phyloP scores from a whole-genome alignment of 169 alveolate genomes.

The Plasmodium blacklocki region DNA sequence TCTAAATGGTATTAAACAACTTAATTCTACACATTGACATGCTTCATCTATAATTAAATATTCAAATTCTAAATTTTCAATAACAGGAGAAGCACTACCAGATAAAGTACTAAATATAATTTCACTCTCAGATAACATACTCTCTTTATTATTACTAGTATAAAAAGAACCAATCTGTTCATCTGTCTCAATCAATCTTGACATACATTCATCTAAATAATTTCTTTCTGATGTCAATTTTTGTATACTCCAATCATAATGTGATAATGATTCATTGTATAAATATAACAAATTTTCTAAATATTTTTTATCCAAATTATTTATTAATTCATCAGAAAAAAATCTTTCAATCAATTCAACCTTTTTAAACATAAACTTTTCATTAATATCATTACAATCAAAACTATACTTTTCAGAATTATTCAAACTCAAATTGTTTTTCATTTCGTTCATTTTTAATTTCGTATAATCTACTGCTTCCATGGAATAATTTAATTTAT shows the following conservation, averaged over 20 bases:
- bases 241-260: slow-evolving; percentile 73
- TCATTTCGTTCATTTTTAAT: slow-evolving; percentile 44
- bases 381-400: slow-evolving; percentile 31
- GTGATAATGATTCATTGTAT: slow-evolving; percentile 66
- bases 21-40: slow-evolving; percentile 93
- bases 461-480: slow-evolving; percentile 51
- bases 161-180: slow-evolving; percentile 66
- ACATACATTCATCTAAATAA: slow-evolving; percentile 35
- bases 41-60: slow-evolving; percentile 99
- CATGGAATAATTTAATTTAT: slow-evolving; percentile 6
- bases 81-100: slow-evolving; percentile 93
- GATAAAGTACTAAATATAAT: slow-evolving; percentile 93
- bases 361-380: slow-evolving; percentile 17
- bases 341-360: slow-evolving; percentile 32
- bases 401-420: slow-evolving; percentile 40
- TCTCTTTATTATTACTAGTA: slow-evolving; percentile 77
- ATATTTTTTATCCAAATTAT: slow-evolving; percentile 53
- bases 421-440: slow-evolving; percentile 18
- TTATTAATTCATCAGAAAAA: slow-evolving; percentile 58
- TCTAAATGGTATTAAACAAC: slow-evolving; percentile 81
- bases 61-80: slow-evolving; percentile 89
- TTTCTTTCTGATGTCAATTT: slow-evolving; percentile 53
- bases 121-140: slow-evolving; percentile 87
- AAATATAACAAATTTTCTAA: slow-evolving; percentile 67
- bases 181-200: slow-evolving; percentile 43